These are phyloP conservation scores for Tephrocybe sp. DNA, from an alignment of 768 basidiomycete species.

Conservation along the genomic window DNA sequence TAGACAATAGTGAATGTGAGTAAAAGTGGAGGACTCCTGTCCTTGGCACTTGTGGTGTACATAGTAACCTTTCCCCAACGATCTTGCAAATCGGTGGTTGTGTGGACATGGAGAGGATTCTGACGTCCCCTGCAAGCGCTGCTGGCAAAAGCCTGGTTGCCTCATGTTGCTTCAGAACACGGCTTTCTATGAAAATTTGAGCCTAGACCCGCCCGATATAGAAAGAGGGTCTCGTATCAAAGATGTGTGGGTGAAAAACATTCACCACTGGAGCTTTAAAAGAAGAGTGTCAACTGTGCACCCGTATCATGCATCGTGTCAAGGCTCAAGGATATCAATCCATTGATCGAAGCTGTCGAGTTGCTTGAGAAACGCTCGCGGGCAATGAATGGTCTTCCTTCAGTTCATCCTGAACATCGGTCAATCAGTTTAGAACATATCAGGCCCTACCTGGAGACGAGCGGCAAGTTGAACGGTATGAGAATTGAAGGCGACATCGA, in stretches of 20 bases:
- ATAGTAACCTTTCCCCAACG: background rate
- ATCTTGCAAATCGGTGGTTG: background rate
- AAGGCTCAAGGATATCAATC: too few species aligned
- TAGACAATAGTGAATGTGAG: background rate
- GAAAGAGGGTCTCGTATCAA: too few species aligned
- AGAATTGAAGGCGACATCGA: background rate
- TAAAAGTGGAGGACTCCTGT: background rate
- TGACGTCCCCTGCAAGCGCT: background rate
- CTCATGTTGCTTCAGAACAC: background rate
- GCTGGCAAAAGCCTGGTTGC: background rate
- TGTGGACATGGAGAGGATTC: background rate
- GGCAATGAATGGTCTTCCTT: background rate
- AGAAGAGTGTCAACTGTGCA: constrained; percentile 1
- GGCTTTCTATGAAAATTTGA: background rate
- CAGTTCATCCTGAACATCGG: background rate
- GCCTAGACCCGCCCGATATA: background rate
- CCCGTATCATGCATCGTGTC: constrained; percentile 5
- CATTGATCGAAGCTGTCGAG: constrained; percentile 9
- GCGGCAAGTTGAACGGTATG: background rate
- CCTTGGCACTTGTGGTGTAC: too few species aligned
- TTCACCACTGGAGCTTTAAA: constrained; percentile 1
- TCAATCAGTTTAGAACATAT: background rate
- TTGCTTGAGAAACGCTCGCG: background rate
- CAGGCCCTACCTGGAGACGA: background rate
- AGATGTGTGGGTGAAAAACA: too few species aligned